A percentile compares a stretch with the other conserved stretches of the same genome.
These are phyloP conservation scores for Chaetomium olivaceum DNA, from an alignment of 2,329 filamentous ascomycete species.

Conservation along the genomic window DNA sequence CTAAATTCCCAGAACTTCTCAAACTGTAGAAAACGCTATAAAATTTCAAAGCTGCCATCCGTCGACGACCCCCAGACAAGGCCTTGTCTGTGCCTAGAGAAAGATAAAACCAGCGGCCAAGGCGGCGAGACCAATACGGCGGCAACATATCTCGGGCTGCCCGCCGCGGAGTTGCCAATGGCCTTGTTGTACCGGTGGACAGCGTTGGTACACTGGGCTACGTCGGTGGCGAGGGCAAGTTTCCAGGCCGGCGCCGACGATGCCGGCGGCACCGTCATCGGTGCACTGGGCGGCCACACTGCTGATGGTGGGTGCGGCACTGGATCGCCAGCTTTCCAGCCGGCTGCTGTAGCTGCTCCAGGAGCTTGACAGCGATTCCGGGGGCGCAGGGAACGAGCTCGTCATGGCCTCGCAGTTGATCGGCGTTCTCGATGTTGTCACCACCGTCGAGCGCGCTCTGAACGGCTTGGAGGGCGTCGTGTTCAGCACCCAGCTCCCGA, in stretches of 20 bases:
- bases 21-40: neutral
- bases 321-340: neutral
- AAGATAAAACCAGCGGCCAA: neutral
- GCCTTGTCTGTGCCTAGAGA: neutral
- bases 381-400: neutral
- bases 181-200: conserved; percentile 9
- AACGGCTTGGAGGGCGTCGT: neutral
- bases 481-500: neutral
- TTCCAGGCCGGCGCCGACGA: neutral
- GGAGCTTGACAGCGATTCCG: neutral
- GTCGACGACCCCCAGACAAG: neutral
- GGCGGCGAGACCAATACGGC: neutral
- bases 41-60: neutral
- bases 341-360: conserved; percentile 1
- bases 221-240: neutral
- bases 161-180: neutral
- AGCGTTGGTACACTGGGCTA: neutral
- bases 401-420: neutral
- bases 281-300: conserved; percentile 5
- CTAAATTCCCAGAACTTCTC: no score
- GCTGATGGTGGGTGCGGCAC: neutral
- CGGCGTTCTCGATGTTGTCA: neutral
- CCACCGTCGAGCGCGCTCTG: neutral
- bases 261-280: neutral
- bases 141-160: neutral